These are phyloP conservation scores for Salmacisia buchloeana DNA, from an alignment of 1,284 basidiomycete species.

Conservation along the genomic window DNA sequence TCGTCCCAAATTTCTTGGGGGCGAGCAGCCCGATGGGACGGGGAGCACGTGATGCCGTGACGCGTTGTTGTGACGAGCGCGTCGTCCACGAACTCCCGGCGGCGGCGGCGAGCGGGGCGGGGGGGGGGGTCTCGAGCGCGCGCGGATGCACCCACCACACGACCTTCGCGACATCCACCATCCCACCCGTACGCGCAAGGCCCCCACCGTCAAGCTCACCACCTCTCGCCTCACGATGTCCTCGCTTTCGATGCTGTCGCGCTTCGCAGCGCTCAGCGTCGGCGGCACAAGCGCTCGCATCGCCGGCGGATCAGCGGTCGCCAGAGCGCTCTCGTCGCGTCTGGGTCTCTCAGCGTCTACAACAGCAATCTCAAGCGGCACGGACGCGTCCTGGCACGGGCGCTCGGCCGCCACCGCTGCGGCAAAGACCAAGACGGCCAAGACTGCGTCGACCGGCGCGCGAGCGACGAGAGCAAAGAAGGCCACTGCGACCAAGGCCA, in stretches of 20 bases:
- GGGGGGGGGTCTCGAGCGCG: too few relatives aligned
- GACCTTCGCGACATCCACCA: not conserved
- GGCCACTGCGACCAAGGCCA: constrained; percentile 21
- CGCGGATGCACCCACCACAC: too few relatives aligned
- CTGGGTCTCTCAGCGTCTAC: not conserved
- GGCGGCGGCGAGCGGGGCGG: too few relatives aligned
- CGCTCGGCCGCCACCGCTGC: not conserved
- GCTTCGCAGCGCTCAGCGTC: constrained; percentile 1
- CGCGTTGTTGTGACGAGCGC: not conserved
- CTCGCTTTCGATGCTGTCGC: not conserved
- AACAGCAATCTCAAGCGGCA: not conserved
- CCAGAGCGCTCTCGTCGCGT: not conserved
- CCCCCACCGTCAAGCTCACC: not conserved
- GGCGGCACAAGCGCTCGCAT: not conserved
- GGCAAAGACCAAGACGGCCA: not conserved
- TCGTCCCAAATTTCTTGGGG: not conserved
- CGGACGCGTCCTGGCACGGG: not conserved
- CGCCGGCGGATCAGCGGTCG: not conserved
- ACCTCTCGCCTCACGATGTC: not conserved
- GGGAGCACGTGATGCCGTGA: too few relatives aligned
- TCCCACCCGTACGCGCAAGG: not conserved
- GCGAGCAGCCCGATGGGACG: not conserved
- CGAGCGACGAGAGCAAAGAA: constrained; percentile 15
- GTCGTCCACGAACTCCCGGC: too few relatives aligned
- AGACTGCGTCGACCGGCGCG: not conserved